Evolutionary conservation across 2,329 filamentous ascomycete species (phyloP).

Genomic region (Parastagonospora avenae): DNA sequence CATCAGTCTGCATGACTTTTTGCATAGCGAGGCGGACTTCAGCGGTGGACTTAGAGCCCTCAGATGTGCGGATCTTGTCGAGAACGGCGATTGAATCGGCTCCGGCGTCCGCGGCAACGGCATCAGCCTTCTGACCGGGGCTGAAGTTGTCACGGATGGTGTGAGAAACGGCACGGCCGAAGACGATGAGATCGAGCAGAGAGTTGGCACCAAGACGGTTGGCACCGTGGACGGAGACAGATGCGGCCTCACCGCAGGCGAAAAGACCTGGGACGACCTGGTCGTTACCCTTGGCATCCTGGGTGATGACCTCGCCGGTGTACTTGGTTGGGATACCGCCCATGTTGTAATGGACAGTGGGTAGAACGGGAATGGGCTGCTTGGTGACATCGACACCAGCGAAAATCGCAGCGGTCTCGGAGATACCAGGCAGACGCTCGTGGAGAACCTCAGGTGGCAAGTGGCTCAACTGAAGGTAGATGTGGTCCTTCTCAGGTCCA

Average conservation of each 20-base stretch:
- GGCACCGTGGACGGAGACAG: conserved; percentile 96
- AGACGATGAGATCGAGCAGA: conserved; percentile 94
- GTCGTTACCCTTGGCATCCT: conserved; percentile 85
- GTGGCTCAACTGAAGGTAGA: conserved; percentile 97
- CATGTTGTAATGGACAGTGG: conserved; percentile 99
- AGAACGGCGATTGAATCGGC: conserved; percentile 84
- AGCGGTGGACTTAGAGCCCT: conserved; percentile 83
- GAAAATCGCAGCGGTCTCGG: conserved; percentile 97
- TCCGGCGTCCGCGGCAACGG: conserved; percentile 82
- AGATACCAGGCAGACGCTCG: conserved; percentile 97
- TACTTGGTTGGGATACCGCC: conserved; percentile 97
- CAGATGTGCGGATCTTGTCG: conserved; percentile 81
- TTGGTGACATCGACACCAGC: conserved; percentile 95
- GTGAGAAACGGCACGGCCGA: conserved; percentile 96
- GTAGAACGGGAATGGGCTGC: conserved; percentile 94
- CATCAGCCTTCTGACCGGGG: conserved; percentile 79
- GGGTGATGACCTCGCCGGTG: conserved; percentile 91
- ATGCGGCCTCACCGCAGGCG: conserved; percentile 95
- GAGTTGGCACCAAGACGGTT: conserved; percentile 99
- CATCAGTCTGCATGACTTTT: conserved; percentile 97
- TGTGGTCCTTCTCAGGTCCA: conserved; percentile 95
- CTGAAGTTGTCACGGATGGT: conserved; percentile 94
- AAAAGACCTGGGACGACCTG: conserved; percentile 93
- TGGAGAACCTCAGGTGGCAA: conserved; percentile 89
- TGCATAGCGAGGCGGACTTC: conserved; percentile 93